Percentiles rank a stretch among this genome's conserved stretches.
phyloP scores from a whole-genome alignment of 2,329 filamentous ascomycete genomes.

The Colletotrichum viniferum region DNA sequence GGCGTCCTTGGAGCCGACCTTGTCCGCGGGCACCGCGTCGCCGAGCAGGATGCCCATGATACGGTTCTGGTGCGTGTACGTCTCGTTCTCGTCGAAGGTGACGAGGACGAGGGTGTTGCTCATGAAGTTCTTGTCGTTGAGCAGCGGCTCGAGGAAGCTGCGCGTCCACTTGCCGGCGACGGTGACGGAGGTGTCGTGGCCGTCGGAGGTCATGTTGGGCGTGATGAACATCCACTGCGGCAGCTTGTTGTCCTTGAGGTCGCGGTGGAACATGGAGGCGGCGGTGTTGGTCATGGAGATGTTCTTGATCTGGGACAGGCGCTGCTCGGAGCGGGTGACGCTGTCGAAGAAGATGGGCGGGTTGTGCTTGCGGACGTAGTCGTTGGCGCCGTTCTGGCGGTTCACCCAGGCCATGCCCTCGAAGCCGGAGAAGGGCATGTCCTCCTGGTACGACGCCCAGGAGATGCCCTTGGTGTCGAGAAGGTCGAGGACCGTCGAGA shows the following conservation, averaged over 20 bases:
- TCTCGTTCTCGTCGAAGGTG: constrained; percentile 81
- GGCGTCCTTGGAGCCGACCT: constrained; percentile 70
- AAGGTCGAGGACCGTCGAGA: constrained; percentile 72
- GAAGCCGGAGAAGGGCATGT: constrained; percentile 77
- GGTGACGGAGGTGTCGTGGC: constrained; percentile 75
- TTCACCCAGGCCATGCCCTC: constrained; percentile 69
- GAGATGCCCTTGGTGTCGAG: constrained; percentile 68
- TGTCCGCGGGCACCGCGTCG: constrained; percentile 69
- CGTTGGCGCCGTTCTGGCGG: constrained; percentile 67
- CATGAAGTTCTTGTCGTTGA: constrained; percentile 74
- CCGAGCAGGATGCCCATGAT: constrained; percentile 76
- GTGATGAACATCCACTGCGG: constrained; percentile 78
- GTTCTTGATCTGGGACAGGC: constrained; percentile 76
- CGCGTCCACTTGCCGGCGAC: constrained; percentile 72
- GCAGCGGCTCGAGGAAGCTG: constrained; percentile 71
- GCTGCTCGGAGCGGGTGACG: constrained; percentile 61
- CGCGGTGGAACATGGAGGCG: constrained; percentile 63
- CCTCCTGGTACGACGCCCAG: constrained; percentile 79
- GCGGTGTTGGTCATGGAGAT: constrained; percentile 51
- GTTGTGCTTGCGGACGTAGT: constrained; percentile 87
- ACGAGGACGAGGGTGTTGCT: constrained; percentile 76
- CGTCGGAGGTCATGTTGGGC: constrained; percentile 78
- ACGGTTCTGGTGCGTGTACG: constrained; percentile 69
- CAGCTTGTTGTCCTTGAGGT: constrained; percentile 65
- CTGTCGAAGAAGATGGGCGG: constrained; percentile 69